Evolutionary conservation across 2,329 filamentous ascomycete species (phyloP).

Genomic region (Drechslerella coelobrocha): DNA sequence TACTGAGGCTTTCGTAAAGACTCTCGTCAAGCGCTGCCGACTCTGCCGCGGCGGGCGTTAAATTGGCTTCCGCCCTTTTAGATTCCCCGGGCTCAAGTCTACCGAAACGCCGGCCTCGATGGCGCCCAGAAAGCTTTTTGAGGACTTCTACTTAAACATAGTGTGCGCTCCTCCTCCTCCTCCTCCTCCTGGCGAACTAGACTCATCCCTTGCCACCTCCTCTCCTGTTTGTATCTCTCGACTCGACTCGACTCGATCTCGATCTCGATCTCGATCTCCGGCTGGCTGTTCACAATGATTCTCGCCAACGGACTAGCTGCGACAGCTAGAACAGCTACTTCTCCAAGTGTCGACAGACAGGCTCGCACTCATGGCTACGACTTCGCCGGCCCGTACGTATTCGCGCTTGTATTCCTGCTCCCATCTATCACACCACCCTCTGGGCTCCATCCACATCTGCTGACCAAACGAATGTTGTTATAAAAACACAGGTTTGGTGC

Average conservation of each 20-base stretch:
- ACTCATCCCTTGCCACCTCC: too few species aligned
- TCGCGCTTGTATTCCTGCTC: constrained; percentile 5
- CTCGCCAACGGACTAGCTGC: too few species aligned
- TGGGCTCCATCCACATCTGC: constrained; percentile 1
- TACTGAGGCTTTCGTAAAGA: too few species aligned
- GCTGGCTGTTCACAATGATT: too few species aligned
- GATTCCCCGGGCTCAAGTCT: constrained; percentile 16
- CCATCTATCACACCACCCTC: background rate
- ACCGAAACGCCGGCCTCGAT: constrained; percentile 19
- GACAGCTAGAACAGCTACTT: too few species aligned
- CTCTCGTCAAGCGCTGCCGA: too few species aligned
- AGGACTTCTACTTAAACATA: background rate
- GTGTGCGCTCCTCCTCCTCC: too few species aligned
- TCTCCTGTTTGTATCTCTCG: background rate
- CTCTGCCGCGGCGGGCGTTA: too few species aligned
- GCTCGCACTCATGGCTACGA: constrained; percentile 58
- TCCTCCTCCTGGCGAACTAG: too few species aligned
- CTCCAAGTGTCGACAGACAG: constrained; percentile 47
- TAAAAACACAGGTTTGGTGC: constrained; percentile 70
- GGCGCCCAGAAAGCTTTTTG: background rate
- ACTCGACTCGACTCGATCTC: background rate
- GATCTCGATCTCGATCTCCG: background rate
- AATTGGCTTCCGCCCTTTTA: too few species aligned
- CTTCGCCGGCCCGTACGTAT: constrained; percentile 63
- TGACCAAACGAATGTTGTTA: constrained; percentile 42